phyloP scores from a whole-genome alignment of 2,329 filamentous ascomycete genomes.

The Colletotrichum destructivum region DNA sequence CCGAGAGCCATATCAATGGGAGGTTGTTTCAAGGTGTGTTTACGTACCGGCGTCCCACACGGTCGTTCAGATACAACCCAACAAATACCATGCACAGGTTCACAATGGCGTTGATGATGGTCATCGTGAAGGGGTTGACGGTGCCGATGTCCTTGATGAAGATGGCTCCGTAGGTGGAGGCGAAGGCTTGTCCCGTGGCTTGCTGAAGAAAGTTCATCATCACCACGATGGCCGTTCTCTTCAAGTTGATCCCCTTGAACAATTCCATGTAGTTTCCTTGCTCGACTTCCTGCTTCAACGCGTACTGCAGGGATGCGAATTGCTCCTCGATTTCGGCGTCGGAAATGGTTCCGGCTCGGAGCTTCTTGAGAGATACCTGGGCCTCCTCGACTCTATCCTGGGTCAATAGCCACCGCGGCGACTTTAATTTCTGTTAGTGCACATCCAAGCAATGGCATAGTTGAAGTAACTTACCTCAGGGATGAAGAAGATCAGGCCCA shows the following conservation, averaged over 20 bases:
- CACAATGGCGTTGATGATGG: slow-evolving; percentile 36
- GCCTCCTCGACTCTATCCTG: slow-evolving; percentile 50
- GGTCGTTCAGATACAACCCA: slow-evolving; percentile 31
- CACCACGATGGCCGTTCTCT: slow-evolving; percentile 47
- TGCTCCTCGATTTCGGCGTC: slow-evolving; percentile 47
- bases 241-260: slow-evolving; percentile 46
- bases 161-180: slow-evolving; percentile 44
- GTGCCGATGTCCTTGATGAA: slow-evolving; percentile 50
- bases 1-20: too few species aligned
- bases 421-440: slow-evolving; percentile 36
- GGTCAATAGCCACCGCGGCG: slow-evolving; percentile 50
- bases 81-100: slow-evolving; percentile 28
- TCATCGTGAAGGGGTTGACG: slow-evolving; percentile 49
- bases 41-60: slow-evolving; percentile 39
- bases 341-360: slow-evolving; percentile 46
- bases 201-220: slow-evolving; percentile 45
- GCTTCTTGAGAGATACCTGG: slow-evolving; percentile 43
- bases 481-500: slow-evolving; percentile 48
- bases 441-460: neutral
- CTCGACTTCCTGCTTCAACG: slow-evolving; percentile 28
- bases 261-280: slow-evolving; percentile 46
- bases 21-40: too few species aligned
- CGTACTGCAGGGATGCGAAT: slow-evolving; percentile 37
- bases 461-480: slow-evolving; percentile 44
- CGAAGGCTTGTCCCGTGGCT: slow-evolving; percentile 44